Conservation (phyloP, 1,284 basidiomycete genomes). For the Hemileia vastatrix region DNA sequence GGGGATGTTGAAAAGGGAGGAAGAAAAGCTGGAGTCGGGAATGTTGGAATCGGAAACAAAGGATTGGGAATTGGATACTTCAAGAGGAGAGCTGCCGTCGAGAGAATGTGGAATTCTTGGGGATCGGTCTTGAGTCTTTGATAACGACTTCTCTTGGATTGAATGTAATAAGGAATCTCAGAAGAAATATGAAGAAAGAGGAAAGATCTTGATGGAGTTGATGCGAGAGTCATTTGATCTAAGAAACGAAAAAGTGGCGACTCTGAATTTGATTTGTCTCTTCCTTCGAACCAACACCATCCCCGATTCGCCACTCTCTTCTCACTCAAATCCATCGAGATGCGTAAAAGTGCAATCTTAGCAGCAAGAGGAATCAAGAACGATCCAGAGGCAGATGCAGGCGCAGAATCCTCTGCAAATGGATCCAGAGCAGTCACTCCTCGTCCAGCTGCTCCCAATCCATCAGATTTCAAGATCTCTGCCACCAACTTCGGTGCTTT, state of each 20-base stretch:
- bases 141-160: too few species aligned
- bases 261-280: too few species aligned
- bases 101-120: conserved; percentile 88
- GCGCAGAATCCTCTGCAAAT: neutral
- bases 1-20: conserved; percentile 55
- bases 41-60: conserved; percentile 11
- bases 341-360: neutral
- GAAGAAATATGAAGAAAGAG: too few species aligned
- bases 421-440: neutral
- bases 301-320: too few species aligned
- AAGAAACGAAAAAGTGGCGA: too few species aligned
- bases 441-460: neutral
- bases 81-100: conserved; percentile 54
- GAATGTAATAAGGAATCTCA: too few species aligned
- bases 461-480: neutral
- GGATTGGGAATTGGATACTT: conserved; percentile 8
- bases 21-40: conserved; percentile 62
- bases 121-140: too few species aligned
- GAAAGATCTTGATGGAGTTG: too few species aligned
- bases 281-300: too few species aligned
- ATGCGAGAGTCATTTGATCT: too few species aligned
- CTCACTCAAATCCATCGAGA: neutral
- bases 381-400: neutral
- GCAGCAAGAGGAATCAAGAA: neutral
- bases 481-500: conserved; percentile 33